A percentile compares a stretch with the other conserved stretches of the same genome.
Conservation (phyloP, 495 filamentous ascomycete genomes). For the Echria macrotheca region DNA sequence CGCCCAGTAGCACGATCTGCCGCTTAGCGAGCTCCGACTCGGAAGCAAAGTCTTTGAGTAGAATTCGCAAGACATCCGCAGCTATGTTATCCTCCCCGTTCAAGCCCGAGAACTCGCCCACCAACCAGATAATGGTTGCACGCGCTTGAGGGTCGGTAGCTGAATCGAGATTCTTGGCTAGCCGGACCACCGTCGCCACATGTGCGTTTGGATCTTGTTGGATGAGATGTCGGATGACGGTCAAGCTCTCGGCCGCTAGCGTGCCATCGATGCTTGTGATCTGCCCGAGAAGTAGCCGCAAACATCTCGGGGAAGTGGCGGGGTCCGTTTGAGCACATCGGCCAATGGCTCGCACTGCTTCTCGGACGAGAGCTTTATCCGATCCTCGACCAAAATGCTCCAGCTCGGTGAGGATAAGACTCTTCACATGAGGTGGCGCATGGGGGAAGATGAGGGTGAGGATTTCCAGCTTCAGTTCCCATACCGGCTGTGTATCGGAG, state of each 20-base stretch:
- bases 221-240: conserved; percentile 91
- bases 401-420: conserved; percentile 82
- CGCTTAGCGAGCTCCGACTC: conserved; percentile 82
- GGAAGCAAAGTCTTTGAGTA: conserved; percentile 75
- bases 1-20: conserved; percentile 86
- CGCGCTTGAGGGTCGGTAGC: conserved; percentile 78
- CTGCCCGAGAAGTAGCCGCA: conserved; percentile 74
- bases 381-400: conserved; percentile 82
- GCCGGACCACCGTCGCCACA: conserved; percentile 68
- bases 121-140: conserved; percentile 94
- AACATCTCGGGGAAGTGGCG: conserved; percentile 64
- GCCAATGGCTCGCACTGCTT: conserved; percentile 87
- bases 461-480: conserved; percentile 85
- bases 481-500: conserved; percentile 75
- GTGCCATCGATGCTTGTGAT: conserved; percentile 80
- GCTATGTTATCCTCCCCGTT: conserved; percentile 82
- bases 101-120: conserved; percentile 83
- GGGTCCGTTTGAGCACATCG: conserved; percentile 79
- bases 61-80: conserved; percentile 83
- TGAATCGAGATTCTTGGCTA: conserved; percentile 88
- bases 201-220: conserved; percentile 81
- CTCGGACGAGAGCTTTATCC: conserved; percentile 72
- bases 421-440: conserved; percentile 66
- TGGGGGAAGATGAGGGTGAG: conserved; percentile 86
- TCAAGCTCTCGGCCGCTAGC: conserved; percentile 83